Evolutionary conservation across 1,284 basidiomycete species (phyloP), one percentile per base, ranked within the genome.

Genomic region (Apiotrichum veenhuisii): DNA sequence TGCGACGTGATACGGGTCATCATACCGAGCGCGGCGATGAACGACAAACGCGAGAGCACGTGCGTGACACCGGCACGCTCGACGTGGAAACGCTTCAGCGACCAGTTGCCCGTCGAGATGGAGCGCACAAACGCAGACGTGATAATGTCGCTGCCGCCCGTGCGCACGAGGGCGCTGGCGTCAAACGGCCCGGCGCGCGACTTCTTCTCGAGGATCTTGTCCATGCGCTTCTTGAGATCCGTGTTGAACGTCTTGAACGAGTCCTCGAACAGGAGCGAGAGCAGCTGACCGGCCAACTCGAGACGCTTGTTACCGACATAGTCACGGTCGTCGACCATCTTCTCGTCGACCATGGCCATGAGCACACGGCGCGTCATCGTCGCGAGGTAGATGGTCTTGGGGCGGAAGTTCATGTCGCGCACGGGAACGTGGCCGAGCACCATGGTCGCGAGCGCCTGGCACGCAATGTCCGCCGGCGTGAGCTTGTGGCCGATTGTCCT

Each of bases 21-120:
- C 96, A 98, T 99, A 36, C 97, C 96, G 22, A 99, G 82, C 1
- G 96, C 97, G 55, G 93, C 91, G 73, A 99, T 98, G 82, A 94
- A 99, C 65, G 87, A 90, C 47, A 99, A 80, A 30, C 97, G 86
- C 70, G 89, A 94, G 27, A 99, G 84, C 57, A 99, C 97, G 74
- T 99, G 96, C 5, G 96, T 99, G 51, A 99, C 93, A 55, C 96
- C 96, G 0, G 96, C 96, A 42, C 97, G 86, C 74, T 98, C 96
- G 91, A 98, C 98, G 81, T 96, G 97, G 85, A 99, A 99, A 59
- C 96, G 90, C 78, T 98, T 99, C 55, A 98, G 81, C 25, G 91
- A 93, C 96, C 96, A 99, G 72, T 99, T 99, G 9, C 96, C 96
- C 0, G 96, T 99, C 12, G 95, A 97, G 66, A 99, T 98, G 25